A percentile compares a stretch with the other conserved stretches of the same genome.
phyloP scores from a whole-genome alignment of 306 rosid species.

The Cucurbita argyrosperma region DNA sequence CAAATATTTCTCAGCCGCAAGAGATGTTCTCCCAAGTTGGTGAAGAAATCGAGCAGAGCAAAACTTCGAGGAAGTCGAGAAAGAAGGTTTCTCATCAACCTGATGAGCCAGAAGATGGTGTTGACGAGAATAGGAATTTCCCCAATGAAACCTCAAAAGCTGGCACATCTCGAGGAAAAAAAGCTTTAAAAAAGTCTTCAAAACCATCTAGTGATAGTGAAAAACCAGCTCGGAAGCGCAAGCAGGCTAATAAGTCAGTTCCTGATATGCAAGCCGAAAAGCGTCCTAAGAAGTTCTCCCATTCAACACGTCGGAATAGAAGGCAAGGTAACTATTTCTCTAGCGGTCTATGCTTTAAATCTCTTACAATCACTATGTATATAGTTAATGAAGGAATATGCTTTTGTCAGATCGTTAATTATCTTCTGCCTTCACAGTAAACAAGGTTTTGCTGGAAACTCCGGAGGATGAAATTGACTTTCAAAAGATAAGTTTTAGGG shows the following conservation, averaged over 20 bases:
- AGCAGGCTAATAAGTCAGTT: slow-evolving; percentile 30
- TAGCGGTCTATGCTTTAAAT: not conserved
- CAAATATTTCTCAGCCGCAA: slow-evolving; percentile 19
- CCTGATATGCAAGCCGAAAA: slow-evolving; percentile 15
- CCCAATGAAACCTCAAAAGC: slow-evolving; percentile 24
- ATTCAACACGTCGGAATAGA: slow-evolving; percentile 58
- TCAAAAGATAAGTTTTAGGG: slow-evolving; percentile 34
- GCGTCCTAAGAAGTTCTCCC: slow-evolving; percentile 56
- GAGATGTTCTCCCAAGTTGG: slow-evolving; percentile 11
- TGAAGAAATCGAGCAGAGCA: slow-evolving; percentile 22
- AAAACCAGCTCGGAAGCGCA: slow-evolving; percentile 34
- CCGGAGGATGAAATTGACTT: slow-evolving; percentile 68
- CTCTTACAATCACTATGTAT: not conserved
- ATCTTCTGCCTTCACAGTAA: slow-evolving; percentile 30
- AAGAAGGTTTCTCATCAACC: slow-evolving; percentile 21
- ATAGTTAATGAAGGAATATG: not conserved
- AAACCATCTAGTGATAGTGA: slow-evolving; percentile 38
- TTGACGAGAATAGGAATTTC: slow-evolving; percentile 13
- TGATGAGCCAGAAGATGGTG: slow-evolving; percentile 23
- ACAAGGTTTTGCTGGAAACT: slow-evolving; percentile 59
- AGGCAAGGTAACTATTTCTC: slow-evolving; percentile 38
- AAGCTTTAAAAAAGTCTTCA: slow-evolving; percentile 23
- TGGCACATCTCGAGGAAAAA: slow-evolving; percentile 26
- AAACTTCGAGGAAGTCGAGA: slow-evolving; percentile 31
- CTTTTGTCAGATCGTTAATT: slow-evolving; percentile 8